Percentiles rank a stretch among this genome's conserved stretches.
Conservation (phyloP, 345 rosid species). For the Eucalyptus polybractea region DNA sequence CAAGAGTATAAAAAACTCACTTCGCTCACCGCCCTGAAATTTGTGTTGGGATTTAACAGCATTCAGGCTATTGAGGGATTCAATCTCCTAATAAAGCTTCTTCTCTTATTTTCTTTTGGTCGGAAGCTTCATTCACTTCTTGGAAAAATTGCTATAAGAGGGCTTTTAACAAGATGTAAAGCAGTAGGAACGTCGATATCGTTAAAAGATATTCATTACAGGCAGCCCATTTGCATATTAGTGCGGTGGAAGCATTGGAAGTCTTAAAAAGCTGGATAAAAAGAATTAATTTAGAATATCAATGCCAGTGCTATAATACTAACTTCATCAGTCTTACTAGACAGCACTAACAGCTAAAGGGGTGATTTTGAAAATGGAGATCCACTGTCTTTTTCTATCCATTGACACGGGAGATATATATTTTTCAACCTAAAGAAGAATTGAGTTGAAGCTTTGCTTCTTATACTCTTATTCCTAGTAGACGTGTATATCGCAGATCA, state of each 20-base stretch:
- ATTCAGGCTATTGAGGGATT: not conserved
- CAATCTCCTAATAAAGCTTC: not conserved
- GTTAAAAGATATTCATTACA: not conserved
- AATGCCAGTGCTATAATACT: not conserved
- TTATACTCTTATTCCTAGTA: constrained; percentile 16
- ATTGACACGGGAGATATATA: not conserved
- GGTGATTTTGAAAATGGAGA: not conserved
- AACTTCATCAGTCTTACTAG: not conserved
- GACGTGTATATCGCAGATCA: not conserved
- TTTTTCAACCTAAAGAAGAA: not conserved
- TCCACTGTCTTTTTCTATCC: not conserved
- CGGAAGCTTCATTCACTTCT: not conserved
- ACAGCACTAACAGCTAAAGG: not conserved
- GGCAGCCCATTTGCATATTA: not conserved
- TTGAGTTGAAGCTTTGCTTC: not conserved
- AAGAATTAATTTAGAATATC: not conserved
- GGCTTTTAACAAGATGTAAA: not conserved
- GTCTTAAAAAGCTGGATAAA: not conserved
- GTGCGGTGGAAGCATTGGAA: not conserved
- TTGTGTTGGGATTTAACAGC: not conserved
- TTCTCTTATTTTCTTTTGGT: too few species aligned
- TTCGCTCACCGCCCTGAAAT: not conserved
- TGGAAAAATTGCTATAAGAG: not conserved
- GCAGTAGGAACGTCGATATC: not conserved
- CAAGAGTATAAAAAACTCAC: not conserved